These are phyloP conservation scores for Boletus rubropictus DNA, from an alignment of 768 basidiomycete species.

Conservation along the genomic window DNA sequence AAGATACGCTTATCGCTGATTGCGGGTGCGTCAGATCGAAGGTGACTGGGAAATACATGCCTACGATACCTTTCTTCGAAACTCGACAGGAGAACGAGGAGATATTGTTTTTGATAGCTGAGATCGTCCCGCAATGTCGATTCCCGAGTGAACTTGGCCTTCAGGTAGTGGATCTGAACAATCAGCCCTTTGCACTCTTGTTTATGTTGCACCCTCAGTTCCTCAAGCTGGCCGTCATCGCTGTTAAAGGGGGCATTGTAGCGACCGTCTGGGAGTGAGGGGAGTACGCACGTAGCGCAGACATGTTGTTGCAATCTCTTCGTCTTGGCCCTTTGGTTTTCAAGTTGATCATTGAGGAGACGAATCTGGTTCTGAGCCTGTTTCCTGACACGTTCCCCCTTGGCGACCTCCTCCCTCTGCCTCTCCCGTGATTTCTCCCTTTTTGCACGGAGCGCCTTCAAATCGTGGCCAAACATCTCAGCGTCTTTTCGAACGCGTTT, in stretches of 20 bases:
- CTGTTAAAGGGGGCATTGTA: slow-evolving; percentile 27
- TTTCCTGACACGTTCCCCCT: slow-evolving; percentile 59
- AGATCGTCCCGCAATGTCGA: slow-evolving; percentile 70
- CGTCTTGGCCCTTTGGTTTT: slow-evolving; percentile 40
- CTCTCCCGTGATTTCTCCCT: slow-evolving; percentile 56
- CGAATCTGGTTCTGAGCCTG: slow-evolving; percentile 63
- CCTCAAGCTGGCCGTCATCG: slow-evolving; percentile 48
- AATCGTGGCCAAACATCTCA: slow-evolving; percentile 70
- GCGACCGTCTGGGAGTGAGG: background rate
- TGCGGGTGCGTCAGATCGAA: slow-evolving; percentile 1
- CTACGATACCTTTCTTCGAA: slow-evolving; percentile 60
- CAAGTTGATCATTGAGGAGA: slow-evolving; percentile 60
- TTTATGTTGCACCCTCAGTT: slow-evolving; percentile 63
- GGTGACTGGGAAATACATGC: background rate
- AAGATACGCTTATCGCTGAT: slow-evolving; percentile 64
- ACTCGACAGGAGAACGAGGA: slow-evolving; percentile 64
- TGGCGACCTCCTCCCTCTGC: slow-evolving; percentile 50
- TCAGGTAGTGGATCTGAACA: slow-evolving; percentile 86
- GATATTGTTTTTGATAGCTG: slow-evolving; percentile 82
- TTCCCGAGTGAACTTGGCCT: slow-evolving; percentile 87
- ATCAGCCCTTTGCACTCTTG: slow-evolving; percentile 88
- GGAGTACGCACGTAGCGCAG: slow-evolving; percentile 49
- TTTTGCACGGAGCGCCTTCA: slow-evolving; percentile 60
- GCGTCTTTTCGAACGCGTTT: slow-evolving; percentile 70
- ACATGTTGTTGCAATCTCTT: slow-evolving; percentile 47